Evolutionary conservation across 805 yeast genomes (phyloP).

Genomic region (Ogataea zsoltii): DNA sequence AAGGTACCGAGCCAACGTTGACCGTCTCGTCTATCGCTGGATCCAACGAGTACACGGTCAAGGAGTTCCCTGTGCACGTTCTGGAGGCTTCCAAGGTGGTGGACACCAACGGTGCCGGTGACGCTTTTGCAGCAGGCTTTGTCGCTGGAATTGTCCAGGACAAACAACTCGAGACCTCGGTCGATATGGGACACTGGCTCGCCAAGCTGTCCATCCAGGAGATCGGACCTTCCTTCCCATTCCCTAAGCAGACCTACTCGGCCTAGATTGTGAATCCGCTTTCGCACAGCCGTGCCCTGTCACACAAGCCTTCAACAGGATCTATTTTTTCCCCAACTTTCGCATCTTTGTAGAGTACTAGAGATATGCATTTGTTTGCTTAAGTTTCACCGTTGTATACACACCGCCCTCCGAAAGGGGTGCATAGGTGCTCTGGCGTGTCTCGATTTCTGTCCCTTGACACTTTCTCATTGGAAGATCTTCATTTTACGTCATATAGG

Average conservation of each 20-base stretch:
- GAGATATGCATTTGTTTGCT: neutral
- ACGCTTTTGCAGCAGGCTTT: slow-evolving; percentile 97
- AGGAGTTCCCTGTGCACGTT: slow-evolving; percentile 67
- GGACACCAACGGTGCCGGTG: slow-evolving; percentile 99
- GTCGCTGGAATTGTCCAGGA: slow-evolving; percentile 83
- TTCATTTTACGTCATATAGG: slow-evolving; percentile 1
- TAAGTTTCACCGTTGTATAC: too few species aligned
- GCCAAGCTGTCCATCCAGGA: slow-evolving; percentile 90
- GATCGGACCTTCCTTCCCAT: slow-evolving; percentile 92
- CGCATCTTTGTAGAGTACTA: slow-evolving; percentile 2
- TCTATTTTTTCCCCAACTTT: too few species aligned
- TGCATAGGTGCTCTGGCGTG: too few species aligned
- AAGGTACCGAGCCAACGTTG: slow-evolving; percentile 90
- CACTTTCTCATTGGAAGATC: too few species aligned
- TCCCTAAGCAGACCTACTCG: slow-evolving; percentile 59
- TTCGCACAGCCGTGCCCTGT: neutral
- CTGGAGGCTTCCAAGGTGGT: slow-evolving; percentile 66
- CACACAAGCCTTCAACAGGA: slow-evolving; percentile 9
- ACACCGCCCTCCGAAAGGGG: too few species aligned
- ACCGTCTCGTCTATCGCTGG: slow-evolving; percentile 59
- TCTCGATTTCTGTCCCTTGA: too few species aligned
- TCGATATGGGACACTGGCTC: slow-evolving; percentile 95
- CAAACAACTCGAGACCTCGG: slow-evolving; percentile 54
- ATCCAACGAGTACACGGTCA: slow-evolving; percentile 46
- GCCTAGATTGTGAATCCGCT: slow-evolving; percentile 12